Conservation (phyloP, 768 basidiomycete genomes). For the Mycena indigotica region DNA sequence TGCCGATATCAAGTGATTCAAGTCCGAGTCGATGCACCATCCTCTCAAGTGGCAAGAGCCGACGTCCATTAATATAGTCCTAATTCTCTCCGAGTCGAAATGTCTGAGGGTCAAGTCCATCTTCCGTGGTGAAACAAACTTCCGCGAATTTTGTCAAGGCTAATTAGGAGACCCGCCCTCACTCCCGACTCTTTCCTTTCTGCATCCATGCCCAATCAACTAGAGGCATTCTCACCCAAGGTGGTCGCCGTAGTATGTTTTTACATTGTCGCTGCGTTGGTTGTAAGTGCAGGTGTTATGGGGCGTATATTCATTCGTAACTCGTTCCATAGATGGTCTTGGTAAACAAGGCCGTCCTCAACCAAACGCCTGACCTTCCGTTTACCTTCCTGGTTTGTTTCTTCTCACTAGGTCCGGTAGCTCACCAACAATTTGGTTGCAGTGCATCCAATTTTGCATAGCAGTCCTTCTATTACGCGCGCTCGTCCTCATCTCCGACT, state of each 20-base stretch:
- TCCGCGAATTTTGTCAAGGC: no score
- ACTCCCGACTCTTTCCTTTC: neutral
- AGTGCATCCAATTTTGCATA: constrained; percentile 46
- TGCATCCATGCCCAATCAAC: neutral
- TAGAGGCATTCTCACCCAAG: constrained; percentile 24
- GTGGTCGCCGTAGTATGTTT: constrained; percentile 54
- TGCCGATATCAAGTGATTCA: no score
- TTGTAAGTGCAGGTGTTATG: constrained; percentile 40
- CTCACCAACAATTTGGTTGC: neutral
- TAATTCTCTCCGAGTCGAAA: no score
- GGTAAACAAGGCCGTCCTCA: constrained; percentile 55
- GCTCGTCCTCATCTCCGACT: constrained; percentile 32
- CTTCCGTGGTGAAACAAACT: no score
- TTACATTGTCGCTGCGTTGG: constrained; percentile 56
- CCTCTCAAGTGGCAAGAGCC: no score
- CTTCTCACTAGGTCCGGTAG: neutral
- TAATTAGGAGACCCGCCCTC: no score
- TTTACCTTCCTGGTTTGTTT: constrained; percentile 45
- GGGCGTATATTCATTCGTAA: neutral
- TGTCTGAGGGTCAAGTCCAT: no score
- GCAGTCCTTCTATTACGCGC: constrained; percentile 50
- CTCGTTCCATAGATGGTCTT: constrained; percentile 12
- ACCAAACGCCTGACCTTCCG: constrained; percentile 46
- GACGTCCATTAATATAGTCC: no score
- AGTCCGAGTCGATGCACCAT: no score